phyloP scores from a whole-genome alignment of 306 rosid species.

The Mimosa bimucronata region DNA sequence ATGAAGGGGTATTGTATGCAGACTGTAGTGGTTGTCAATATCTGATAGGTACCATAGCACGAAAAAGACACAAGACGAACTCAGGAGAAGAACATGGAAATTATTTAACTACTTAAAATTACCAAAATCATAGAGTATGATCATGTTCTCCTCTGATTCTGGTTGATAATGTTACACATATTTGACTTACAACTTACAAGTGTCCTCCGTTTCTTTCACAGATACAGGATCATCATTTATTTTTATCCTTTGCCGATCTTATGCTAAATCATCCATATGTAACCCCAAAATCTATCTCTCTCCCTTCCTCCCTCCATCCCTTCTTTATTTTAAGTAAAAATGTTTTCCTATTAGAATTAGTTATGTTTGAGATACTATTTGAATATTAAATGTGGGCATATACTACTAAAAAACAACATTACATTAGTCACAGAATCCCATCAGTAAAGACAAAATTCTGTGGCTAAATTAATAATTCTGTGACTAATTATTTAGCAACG shows the following conservation, averaged over 20 bases:
- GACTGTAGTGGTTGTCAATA: background rate
- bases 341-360: too few relatives aligned
- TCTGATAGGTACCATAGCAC: background rate
- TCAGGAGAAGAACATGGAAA: background rate
- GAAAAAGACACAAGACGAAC: background rate
- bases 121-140: background rate
- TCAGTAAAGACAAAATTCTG: too few relatives aligned
- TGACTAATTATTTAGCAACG: too few relatives aligned
- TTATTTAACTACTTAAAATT: background rate
- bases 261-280: background rate
- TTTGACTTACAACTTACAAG: background rate
- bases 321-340: too few relatives aligned
- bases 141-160: background rate
- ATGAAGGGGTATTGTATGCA: background rate
- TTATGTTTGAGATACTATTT: too few relatives aligned
- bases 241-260: background rate
- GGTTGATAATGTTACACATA: background rate
- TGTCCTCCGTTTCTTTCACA: background rate
- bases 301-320: background rate
- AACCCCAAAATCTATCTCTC: background rate
- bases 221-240: background rate
- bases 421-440: too few relatives aligned
- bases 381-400: too few relatives aligned
- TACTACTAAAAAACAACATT: too few relatives aligned
- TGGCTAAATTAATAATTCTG: too few relatives aligned